Conservation (phyloP, 2,329 filamentous ascomycete genomes). For the Arthrobotrys conoides region DNA sequence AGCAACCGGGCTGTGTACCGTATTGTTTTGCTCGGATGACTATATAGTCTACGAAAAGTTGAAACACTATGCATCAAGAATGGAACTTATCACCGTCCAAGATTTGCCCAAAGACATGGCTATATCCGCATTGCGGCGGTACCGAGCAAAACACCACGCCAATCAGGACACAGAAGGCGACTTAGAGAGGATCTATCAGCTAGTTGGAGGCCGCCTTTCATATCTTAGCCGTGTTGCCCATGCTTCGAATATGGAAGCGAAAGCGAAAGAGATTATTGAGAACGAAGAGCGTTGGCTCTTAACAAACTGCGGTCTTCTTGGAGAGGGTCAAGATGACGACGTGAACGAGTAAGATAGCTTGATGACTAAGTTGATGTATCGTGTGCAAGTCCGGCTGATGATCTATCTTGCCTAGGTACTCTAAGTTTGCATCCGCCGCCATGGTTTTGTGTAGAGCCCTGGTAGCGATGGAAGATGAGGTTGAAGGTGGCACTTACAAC, state of each 20-base stretch:
- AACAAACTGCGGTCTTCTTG: slow-evolving; percentile 83
- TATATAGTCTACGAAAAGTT: slow-evolving; percentile 91
- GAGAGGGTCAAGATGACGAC: slow-evolving; percentile 88
- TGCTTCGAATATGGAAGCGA: slow-evolving; percentile 81
- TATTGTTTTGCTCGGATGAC: slow-evolving; percentile 96
- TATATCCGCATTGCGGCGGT: slow-evolving; percentile 81
- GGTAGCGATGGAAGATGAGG: slow-evolving; percentile 79
- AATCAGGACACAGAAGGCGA: slow-evolving; percentile 72
- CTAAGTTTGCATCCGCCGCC: slow-evolving; percentile 76
- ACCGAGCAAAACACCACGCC: slow-evolving; percentile 82
- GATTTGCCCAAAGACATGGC: slow-evolving; percentile 86
- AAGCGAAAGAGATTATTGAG: slow-evolving; percentile 80
- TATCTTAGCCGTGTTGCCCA: slow-evolving; percentile 94
- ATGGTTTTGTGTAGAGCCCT: slow-evolving; percentile 94
- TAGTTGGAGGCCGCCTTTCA: slow-evolving; percentile 87
- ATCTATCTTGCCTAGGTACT: slow-evolving; percentile 36
- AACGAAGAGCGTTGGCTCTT: slow-evolving; percentile 84
- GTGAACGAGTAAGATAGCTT: slow-evolving; percentile 77
- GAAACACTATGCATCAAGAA: slow-evolving; percentile 90
- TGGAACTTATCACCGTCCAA: slow-evolving; percentile 90
- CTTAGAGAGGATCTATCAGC: slow-evolving; percentile 85
- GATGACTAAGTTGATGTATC: not conserved
- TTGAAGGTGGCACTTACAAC: slow-evolving; percentile 70
- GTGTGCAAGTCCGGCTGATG: not conserved
- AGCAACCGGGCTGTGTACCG: slow-evolving; percentile 87